Evolutionary conservation across 805 yeast genomes (phyloP).

Genomic region (Cyberlindnera subsufficiens): DNA sequence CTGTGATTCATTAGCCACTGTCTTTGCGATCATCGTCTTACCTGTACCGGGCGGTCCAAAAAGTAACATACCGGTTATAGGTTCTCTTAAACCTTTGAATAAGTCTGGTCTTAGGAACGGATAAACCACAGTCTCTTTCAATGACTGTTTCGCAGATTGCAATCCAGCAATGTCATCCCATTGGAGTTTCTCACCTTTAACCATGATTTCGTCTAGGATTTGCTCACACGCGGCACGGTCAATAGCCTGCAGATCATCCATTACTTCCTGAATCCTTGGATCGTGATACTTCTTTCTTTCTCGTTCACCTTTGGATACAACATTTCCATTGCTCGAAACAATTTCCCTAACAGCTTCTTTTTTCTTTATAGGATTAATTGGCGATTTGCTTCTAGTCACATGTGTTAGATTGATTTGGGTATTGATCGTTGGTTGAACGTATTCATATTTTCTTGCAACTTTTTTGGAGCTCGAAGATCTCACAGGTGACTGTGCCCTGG

Average conservation of each 20-base stretch:
- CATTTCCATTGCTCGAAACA: background rate
- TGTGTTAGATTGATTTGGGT: slow-evolving; percentile 23
- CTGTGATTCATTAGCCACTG: slow-evolving; percentile 92
- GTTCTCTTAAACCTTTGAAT: slow-evolving; percentile 86
- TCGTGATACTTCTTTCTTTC: slow-evolving; percentile 11
- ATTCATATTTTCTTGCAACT: slow-evolving; percentile 16
- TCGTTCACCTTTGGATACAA: too few species aligned
- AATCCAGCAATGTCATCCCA: slow-evolving; percentile 97
- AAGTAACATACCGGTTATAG: slow-evolving; percentile 90
- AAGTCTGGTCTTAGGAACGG: slow-evolving; percentile 93
- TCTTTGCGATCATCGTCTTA: slow-evolving; percentile 93
- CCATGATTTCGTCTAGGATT: slow-evolving; percentile 81
- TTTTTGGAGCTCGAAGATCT: slow-evolving; percentile 6
- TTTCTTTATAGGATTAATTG: slow-evolving; percentile 1
- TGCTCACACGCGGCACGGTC: slow-evolving; percentile 77
- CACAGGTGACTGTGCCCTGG: background rate
- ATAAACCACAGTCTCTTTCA: slow-evolving; percentile 93
- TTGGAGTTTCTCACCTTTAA: slow-evolving; percentile 82
- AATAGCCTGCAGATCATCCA: slow-evolving; percentile 49
- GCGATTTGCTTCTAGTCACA: slow-evolving; percentile 3
- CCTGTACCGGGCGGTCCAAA: slow-evolving; percentile 99
- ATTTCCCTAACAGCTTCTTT: slow-evolving; percentile 5
- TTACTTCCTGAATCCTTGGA: slow-evolving; percentile 22
- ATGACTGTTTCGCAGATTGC: slow-evolving; percentile 78
- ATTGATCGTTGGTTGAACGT: slow-evolving; percentile 21